Evolutionary conservation across 176 grass and related monocot genomes (phyloP).

Genomic region (Tillandsia leiboldiana): DNA sequence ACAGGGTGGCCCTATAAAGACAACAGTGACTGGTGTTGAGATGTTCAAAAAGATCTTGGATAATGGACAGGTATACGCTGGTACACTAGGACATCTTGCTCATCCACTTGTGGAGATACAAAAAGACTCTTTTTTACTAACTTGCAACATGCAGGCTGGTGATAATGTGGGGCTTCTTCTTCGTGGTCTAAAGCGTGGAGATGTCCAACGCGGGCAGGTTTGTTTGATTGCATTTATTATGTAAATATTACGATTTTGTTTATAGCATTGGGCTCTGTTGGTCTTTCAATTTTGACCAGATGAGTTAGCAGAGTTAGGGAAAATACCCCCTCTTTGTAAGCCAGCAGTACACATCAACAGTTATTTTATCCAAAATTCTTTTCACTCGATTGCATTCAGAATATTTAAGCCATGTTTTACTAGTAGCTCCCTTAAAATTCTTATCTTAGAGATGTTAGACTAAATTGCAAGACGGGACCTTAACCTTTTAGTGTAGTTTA

Average conservation of each 20-base stretch:
- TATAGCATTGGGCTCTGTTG: too few species aligned
- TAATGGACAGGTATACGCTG: conserved; percentile 64
- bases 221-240: background rate
- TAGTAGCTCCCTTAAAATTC: background rate
- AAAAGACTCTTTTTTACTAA: background rate
- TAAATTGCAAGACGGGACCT: too few species aligned
- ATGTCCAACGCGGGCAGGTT: conserved; percentile 92
- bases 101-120: conserved; percentile 3
- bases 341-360: background rate
- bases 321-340: too few species aligned
- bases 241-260: background rate
- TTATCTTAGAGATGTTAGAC: background rate
- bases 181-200: conserved; percentile 88
- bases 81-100: background rate
- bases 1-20: conserved; percentile 71
- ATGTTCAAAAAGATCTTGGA: conserved; percentile 99
- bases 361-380: background rate
- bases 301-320: too few species aligned
- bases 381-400: background rate
- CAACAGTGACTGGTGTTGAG: conserved; percentile 96
- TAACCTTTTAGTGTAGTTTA: too few species aligned
- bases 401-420: background rate
- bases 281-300: too few species aligned
- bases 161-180: conserved; percentile 95
- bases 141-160: conserved; percentile 44